phyloP scores from a whole-genome alignment of 345 rosid genomes.

The Barbarea vulgaris region DNA sequence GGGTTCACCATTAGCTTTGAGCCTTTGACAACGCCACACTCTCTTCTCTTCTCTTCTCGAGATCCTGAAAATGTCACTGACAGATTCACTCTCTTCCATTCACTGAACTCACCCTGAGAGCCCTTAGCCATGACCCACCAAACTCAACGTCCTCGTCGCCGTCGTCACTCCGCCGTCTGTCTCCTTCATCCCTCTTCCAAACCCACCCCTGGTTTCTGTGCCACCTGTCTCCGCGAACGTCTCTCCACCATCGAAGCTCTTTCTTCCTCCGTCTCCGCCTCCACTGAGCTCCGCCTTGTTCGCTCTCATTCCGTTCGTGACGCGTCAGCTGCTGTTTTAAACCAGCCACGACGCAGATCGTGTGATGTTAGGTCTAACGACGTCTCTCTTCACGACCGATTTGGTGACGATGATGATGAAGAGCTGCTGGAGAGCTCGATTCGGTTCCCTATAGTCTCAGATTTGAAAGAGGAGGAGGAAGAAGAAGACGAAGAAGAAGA shows the following conservation, averaged over 20 bases:
- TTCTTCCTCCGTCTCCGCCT: slow-evolving; percentile 8
- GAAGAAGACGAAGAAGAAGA: slow-evolving; percentile 26
- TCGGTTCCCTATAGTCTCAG: slow-evolving; percentile 33
- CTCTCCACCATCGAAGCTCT: slow-evolving; percentile 63
- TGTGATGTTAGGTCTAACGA: slow-evolving; percentile 45
- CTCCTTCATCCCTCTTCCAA: slow-evolving; percentile 65
- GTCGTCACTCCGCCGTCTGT: slow-evolving; percentile 53
- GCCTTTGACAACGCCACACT: slow-evolving; percentile 34
- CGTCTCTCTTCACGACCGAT: slow-evolving; percentile 40
- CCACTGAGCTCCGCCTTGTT: slow-evolving; percentile 39
- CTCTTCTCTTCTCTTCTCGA: slow-evolving; percentile 25
- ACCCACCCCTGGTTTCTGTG: slow-evolving; percentile 63
- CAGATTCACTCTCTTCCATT: slow-evolving; percentile 14
- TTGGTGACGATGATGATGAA: slow-evolving; percentile 40
- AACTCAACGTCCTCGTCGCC: slow-evolving; percentile 43
- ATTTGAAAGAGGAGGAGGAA: slow-evolving; percentile 31
- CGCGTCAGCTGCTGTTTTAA: slow-evolving; percentile 12
- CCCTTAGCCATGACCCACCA: slow-evolving; percentile 46
- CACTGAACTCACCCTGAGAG: slow-evolving; percentile 19
- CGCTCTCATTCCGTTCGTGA: slow-evolving; percentile 36
- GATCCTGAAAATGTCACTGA: slow-evolving; percentile 34
- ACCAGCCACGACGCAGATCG: slow-evolving; percentile 63
- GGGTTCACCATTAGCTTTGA: not conserved
- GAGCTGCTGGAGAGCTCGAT: slow-evolving; percentile 3
- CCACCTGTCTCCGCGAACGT: slow-evolving; percentile 79